Conservation (phyloP, 2,329 filamentous ascomycete genomes). For the Paramyrothecium sp. region DNA sequence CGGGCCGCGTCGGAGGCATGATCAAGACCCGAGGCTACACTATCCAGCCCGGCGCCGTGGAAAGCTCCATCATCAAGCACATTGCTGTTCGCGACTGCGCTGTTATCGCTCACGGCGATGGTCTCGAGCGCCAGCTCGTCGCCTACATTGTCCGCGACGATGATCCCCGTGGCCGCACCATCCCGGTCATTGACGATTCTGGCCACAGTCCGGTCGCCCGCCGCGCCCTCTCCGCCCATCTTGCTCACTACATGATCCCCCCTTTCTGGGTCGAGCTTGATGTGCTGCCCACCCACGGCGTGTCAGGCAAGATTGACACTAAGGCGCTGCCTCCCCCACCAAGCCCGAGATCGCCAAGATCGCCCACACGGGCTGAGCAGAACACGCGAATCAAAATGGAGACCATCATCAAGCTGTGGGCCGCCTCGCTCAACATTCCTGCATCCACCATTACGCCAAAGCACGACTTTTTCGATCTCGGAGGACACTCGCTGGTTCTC, state of each 20-base stretch:
- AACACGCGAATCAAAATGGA: constrained; percentile 66
- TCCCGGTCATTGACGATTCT: constrained; percentile 65
- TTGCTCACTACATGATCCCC: constrained; percentile 84
- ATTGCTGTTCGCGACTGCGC: constrained; percentile 71
- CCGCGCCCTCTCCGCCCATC: constrained; percentile 59
- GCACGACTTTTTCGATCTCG: constrained; percentile 79
- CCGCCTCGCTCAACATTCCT: constrained; percentile 65
- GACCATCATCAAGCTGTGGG: constrained; percentile 71
- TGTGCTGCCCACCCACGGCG: constrained; percentile 70
- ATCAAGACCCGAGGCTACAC: constrained; percentile 80
- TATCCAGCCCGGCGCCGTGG: constrained; percentile 73
- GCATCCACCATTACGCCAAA: constrained; percentile 62
- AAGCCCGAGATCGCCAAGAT: constrained; percentile 43
- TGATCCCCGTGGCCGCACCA: constrained; percentile 53
- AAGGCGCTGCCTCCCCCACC: constrained; percentile 68
- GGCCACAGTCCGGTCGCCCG: constrained; percentile 71
- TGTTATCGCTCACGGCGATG: constrained; percentile 72
- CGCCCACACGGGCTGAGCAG: constrained; percentile 42
- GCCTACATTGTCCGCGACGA: constrained; percentile 73
- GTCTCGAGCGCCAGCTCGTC: constrained; percentile 71
- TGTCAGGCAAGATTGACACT: constrained; percentile 76
- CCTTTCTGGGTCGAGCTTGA: constrained; percentile 73
- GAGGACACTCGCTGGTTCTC: constrained; percentile 75
- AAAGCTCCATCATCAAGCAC: constrained; percentile 68
- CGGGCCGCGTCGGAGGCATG: constrained; percentile 74